A percentile compares a stretch with the other conserved stretches of the same genome.
Evolutionary conservation across 208 protist genomes (phyloP).

Genomic region (Leishmania braziliensis): DNA sequence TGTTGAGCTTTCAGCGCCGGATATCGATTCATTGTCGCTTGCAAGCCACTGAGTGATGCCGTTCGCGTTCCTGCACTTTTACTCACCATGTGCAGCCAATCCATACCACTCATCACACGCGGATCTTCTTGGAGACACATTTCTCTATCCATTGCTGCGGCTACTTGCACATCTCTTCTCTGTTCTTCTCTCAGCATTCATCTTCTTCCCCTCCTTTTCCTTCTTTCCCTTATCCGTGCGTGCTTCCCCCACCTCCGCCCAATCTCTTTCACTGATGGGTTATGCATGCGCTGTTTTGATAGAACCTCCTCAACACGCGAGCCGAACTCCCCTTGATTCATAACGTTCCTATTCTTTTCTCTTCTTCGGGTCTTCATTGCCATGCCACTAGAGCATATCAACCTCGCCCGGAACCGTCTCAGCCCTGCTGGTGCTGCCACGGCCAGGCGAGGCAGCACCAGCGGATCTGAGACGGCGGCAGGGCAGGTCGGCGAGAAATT

Average conservation of each 20-base stretch:
- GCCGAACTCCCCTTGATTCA: neutral
- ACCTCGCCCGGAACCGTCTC: conserved; percentile 34
- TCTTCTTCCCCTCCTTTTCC: neutral
- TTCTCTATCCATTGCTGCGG: neutral
- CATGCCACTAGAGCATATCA: conserved; percentile 74
- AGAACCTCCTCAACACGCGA: neutral
- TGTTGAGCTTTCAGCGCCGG: too few species aligned
- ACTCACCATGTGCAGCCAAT: neutral
- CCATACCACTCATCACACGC: neutral
- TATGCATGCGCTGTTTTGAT: neutral
- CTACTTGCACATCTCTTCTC: neutral
- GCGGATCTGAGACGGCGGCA: neutral
- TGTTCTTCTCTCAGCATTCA: too few species aligned
- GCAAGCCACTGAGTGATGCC: too few species aligned
- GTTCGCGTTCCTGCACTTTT: neutral
- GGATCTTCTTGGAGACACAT: neutral
- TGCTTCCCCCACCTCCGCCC: neutral
- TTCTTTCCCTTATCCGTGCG: neutral
- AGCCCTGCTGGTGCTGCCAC: neutral
- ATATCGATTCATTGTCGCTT: too few species aligned
- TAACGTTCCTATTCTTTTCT: conserved; percentile 2
- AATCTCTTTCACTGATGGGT: neutral
- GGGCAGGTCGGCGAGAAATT: conserved; percentile 35
- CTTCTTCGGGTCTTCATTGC: neutral
- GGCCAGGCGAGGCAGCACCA: neutral